Base-by-base conservation (phyloP, 2,329 filamentous ascomycete species). In the Stagonosporopsis rhizophila region DNA sequence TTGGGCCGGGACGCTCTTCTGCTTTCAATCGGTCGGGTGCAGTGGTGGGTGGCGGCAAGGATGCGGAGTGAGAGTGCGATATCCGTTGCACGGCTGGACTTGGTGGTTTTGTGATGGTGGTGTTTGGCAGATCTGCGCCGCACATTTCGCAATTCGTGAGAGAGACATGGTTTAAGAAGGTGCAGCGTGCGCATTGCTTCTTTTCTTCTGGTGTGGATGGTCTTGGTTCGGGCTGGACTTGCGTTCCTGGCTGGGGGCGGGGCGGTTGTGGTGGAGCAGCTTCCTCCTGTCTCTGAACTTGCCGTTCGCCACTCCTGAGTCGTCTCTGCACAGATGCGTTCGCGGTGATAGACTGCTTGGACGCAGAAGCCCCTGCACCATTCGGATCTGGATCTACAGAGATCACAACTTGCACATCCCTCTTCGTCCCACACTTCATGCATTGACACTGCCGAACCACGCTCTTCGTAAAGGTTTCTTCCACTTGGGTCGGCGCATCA, bases 171-270 rank as follows among this genome's bases (percentile, higher is more conserved):
- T 75, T 75, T 15, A 75, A 55, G 53, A 75, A 75, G 7, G 73
- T 75, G 55, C 73, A 75, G 30, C 70, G 67, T 0, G 63, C 62
- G 32, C 73, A 75, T 48, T 73, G 72, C 37, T 74, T 75, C 55
- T 72, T 73, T 44, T 64, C 56, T 9, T 65, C 61, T 28, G 69
- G 69, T 25, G 70, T 62, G 3, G 67, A 44, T n/a, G 67, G 48
- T n/a, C 63, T 59, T 8, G 45, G 44, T 11, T 53, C 38, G 17
- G 55, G 25, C 59, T 54, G 41, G 15, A 4, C 5, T 37, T 59
- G 56, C 1, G 35, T 27, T 56, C 60, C 58, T 19, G 52, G 32
- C 25, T 59, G 64, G 14, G 63, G 65, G 14, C 59, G 60, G 6
- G 62, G 61, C 20, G 65, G 62, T 40, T 67, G 59, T 30, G 44